These are phyloP conservation scores for Litsea cubeba DNA, from an alignment of 164 flowering plant genomes.

Conservation along the genomic window DNA sequence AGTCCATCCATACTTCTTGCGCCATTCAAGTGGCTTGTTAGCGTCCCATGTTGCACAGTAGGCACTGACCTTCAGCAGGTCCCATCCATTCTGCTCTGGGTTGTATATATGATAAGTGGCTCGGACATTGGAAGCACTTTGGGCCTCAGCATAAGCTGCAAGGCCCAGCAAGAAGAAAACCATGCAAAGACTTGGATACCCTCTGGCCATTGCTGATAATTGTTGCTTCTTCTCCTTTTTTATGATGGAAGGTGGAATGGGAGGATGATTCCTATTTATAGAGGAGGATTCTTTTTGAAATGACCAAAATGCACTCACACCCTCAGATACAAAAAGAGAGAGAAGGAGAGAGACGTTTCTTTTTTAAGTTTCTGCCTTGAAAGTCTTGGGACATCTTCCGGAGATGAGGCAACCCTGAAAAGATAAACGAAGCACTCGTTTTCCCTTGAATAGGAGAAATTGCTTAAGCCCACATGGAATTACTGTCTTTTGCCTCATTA, in stretches of 20 bases:
- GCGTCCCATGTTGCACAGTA: constrained; percentile 54
- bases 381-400: too few relatives aligned
- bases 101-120: constrained; percentile 46
- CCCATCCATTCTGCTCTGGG: constrained; percentile 39
- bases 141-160: constrained; percentile 12
- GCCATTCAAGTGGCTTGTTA: constrained; percentile 37
- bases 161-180: not conserved
- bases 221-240: not conserved
- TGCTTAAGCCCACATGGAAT: too few relatives aligned
- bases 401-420: too few relatives aligned
- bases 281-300: not conserved
- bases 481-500: too few relatives aligned
- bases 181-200: not conserved
- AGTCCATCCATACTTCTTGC: constrained; percentile 40
- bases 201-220: not conserved
- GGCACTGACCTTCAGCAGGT: constrained; percentile 30
- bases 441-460: too few relatives aligned
- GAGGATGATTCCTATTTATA: not conserved
- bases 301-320: not conserved
- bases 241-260: not conserved
- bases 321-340: not conserved
- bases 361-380: not conserved
- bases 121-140: constrained; percentile 37
- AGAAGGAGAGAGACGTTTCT: not conserved
- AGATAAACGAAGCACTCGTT: too few relatives aligned